phyloP scores from a whole-genome alignment of 192 early-diverging fungal genomes.

The Spinellus fusiger region DNA sequence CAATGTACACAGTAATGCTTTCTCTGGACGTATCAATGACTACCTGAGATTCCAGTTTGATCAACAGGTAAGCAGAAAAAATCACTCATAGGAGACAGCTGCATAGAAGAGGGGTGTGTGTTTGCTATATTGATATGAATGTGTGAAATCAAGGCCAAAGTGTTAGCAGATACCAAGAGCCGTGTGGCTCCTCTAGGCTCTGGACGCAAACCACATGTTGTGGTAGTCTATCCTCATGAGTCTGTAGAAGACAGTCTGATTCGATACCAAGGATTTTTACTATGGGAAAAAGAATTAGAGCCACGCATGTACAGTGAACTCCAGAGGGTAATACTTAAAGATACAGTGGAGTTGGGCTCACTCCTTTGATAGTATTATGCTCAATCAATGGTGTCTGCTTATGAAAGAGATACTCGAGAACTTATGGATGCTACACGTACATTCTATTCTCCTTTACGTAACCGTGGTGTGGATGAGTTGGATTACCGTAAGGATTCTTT shows the following conservation, averaged over 20 bases:
- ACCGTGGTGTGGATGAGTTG: constrained; percentile 21
- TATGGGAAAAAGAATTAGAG: constrained; percentile 74
- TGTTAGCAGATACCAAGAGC: constrained; percentile 42
- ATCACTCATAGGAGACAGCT: neutral
- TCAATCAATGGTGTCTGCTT: constrained; percentile 46
- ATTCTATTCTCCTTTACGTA: constrained; percentile 19
- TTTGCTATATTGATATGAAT: neutral
- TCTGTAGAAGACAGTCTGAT: constrained; percentile 56
- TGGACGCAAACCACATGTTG: constrained; percentile 36
- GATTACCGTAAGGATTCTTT: constrained; percentile 23
- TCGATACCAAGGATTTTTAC: constrained; percentile 57
- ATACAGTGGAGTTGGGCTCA: too few species aligned
- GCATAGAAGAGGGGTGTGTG: neutral
- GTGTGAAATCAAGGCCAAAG: constrained; percentile 29
- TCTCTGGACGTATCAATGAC: constrained; percentile 56
- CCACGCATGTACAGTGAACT: constrained; percentile 63
- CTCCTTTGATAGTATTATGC: constrained; percentile 49
- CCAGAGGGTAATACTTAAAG: constrained; percentile 53
- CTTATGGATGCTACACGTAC: constrained; percentile 46
- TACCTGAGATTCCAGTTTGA: constrained; percentile 62
- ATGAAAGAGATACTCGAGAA: constrained; percentile 44
- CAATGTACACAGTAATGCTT: constrained; percentile 56
- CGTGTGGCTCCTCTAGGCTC: constrained; percentile 26
- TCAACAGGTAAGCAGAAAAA: constrained; percentile 37
- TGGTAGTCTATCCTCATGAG: constrained; percentile 43